Base-by-base conservation (phyloP, 192 early-diverging fungal genomes). In the Jimgerdemannia flammicorona region DNA sequence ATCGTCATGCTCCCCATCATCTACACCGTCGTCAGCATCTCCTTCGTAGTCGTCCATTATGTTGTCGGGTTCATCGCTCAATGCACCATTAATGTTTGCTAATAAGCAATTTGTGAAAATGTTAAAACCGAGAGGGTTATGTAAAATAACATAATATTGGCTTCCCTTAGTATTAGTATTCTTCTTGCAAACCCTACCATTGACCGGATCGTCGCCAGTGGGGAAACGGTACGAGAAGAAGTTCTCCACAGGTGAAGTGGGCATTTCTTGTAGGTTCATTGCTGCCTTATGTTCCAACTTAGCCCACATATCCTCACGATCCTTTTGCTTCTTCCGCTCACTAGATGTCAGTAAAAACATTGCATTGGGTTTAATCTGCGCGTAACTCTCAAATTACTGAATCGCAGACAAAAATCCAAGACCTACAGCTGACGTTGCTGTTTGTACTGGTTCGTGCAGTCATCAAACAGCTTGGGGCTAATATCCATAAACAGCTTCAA, bases 401-500 rank as follows among this genome's bases (percentile, higher is more conserved):
- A 64, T 4, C 42, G 19, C 3, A 67, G 40, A 6, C 19, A n/a
- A 18, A 3, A 29, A 40, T 64, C 9, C 41, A 69, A 54, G 39
- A 84, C 90, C 78, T 86, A 96, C 94, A 89, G 78, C 84, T 97
- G 93, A 29, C 95, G 91, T 74, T 91, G 91, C 64, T 91, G 90
- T 80, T 96, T 97, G 89, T 94, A 98, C 74, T 98, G 91, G 73
- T 91, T 89, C 10, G 96, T 92, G 84, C 96, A 99, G 74, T 96
- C 91, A 80, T 99, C 97, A 90, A 99, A 99, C 67, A 99, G 81
- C 71, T 92, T 92, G 44, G 97, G 96, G 84, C 93, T 93, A 64
- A 96, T 95, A 67, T 98, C 95, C 91, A 99, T 97, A 82, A 99
- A 97, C 71, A 98, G 89, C 74, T 99, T 98, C 67, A 99, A 85